Evolutionary conservation across 345 rosid species (phyloP).

Genomic region (Melaleuca quinquenervia): DNA sequence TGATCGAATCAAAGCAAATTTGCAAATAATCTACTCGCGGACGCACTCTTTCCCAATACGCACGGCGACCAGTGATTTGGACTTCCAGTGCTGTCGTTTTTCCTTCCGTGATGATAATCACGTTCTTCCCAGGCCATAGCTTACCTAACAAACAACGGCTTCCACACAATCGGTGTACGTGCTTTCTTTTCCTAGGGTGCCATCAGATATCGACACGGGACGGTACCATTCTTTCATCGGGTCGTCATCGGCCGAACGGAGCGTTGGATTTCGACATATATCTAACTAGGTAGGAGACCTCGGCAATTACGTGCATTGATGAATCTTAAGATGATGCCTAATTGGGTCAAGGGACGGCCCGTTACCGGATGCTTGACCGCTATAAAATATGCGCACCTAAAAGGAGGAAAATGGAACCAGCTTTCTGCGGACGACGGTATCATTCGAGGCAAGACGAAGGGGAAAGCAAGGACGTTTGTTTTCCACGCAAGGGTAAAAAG

Average conservation of each 20-base stretch:
- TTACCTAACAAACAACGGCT: too few relatives aligned
- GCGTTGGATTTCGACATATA: neutral
- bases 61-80: too few relatives aligned
- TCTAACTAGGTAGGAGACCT: neutral
- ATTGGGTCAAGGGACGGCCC: neutral
- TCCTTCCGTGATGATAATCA: too few relatives aligned
- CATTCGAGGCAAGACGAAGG: neutral
- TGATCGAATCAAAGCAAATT: too few relatives aligned
- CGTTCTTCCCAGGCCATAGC: too few relatives aligned
- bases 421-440: neutral
- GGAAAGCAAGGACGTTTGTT: neutral
- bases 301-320: fast-evolving
- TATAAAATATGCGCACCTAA: neutral
- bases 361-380: neutral
- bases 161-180: too few relatives aligned
- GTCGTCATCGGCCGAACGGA: neutral
- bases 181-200: too few relatives aligned
- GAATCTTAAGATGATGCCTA: neutral
- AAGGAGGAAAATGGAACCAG: neutral
- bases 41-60: too few relatives aligned
- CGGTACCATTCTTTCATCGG: neutral
- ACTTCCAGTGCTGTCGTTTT: too few relatives aligned
- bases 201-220: neutral
- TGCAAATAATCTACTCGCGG: too few relatives aligned
- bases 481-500: neutral